Conservation (phyloP, 2,329 filamentous ascomycete species). For the Cercospora canescens region DNA sequence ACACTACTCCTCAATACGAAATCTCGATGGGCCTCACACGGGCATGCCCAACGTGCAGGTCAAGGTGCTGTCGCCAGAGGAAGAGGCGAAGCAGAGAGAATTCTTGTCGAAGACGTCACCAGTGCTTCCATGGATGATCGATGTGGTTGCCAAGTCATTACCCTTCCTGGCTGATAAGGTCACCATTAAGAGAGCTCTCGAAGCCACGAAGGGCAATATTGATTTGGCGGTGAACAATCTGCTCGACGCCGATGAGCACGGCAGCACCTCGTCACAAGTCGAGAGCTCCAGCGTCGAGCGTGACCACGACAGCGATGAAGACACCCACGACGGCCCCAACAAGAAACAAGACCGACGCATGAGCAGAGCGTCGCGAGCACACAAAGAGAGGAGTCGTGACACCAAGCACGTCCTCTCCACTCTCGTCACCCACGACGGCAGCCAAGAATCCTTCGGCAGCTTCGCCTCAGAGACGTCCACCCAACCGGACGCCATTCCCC, state of each 20-base stretch:
- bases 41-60: conserved; percentile 53
- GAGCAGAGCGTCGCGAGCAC: conserved; percentile 45
- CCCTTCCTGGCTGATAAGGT: conserved; percentile 52
- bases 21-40: conserved; percentile 58
- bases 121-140: conserved; percentile 57
- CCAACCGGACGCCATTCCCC: conserved; percentile 30
- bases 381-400: conserved; percentile 28
- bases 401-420: conserved; percentile 35
- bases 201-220: conserved; percentile 56
- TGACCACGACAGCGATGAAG: conserved; percentile 54
- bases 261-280: conserved; percentile 44
- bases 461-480: conserved; percentile 35
- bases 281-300: conserved; percentile 53
- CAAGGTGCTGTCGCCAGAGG: conserved; percentile 41
- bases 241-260: conserved; percentile 49
- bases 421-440: conserved; percentile 32
- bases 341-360: conserved; percentile 53
- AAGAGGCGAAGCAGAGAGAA: conserved; percentile 41
- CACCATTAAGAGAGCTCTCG: conserved; percentile 54
- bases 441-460: conserved; percentile 38
- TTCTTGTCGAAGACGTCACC: conserved; percentile 41
- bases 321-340: conserved; percentile 48
- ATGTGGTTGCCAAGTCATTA: conserved; percentile 53
- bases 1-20: conserved; percentile 67
- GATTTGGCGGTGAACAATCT: conserved; percentile 55